Base-by-base conservation (phyloP, 306 rosid species). In the Quercus variabilis region DNA sequence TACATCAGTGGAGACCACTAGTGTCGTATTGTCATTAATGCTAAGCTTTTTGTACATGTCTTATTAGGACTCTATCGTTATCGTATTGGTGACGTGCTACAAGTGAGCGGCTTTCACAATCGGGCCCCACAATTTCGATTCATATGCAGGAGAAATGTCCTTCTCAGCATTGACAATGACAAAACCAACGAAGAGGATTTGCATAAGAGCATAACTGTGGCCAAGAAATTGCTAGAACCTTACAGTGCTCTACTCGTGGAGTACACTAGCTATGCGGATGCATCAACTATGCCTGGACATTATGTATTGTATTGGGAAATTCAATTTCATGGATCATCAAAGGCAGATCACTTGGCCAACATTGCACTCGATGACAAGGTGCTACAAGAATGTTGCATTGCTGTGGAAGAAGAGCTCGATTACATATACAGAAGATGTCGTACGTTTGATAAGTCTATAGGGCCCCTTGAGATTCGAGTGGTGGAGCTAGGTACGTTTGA, bases 281-380 rank as follows among this genome's bases (percentile, higher is more conserved):
- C 98, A 3, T 89, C 87, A 31, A 76, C 89, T 4, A 77, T 86
- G 13, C 94, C 98, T 1, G 97, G 97, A 33, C 97, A 91, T 91
- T 94, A 94, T 73, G 91, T 94, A 31, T 64, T 94, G 86, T 94
- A 78, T 55, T 94, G 98, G 98, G 97, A 94, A 71, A 90, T 94
- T 65, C 85, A 83, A 1, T 41, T 71, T 19, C 84, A 76, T 3
- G 90, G 88, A 35, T 68, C 85, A 35, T 68, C 85, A 30, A 85
- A 19, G 43, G 19, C 13, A 21, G 31, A 18, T 23, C 46, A 41
- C 46, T 5, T 79, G 43, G 79, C 46, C 46, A 41, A 17, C 13
- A 2, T 38, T 2, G 51, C 64, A 20, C 68, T 84, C 17, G 88
- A 87, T 62, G 59, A 78, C 15, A 85, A 51, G 20, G 87, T 92